A percentile compares a stretch with the other conserved stretches of the same genome.
Evolutionary conservation across 2,329 filamentous ascomycete genomes (phyloP).

Genomic region (Pezicula carpinea): DNA sequence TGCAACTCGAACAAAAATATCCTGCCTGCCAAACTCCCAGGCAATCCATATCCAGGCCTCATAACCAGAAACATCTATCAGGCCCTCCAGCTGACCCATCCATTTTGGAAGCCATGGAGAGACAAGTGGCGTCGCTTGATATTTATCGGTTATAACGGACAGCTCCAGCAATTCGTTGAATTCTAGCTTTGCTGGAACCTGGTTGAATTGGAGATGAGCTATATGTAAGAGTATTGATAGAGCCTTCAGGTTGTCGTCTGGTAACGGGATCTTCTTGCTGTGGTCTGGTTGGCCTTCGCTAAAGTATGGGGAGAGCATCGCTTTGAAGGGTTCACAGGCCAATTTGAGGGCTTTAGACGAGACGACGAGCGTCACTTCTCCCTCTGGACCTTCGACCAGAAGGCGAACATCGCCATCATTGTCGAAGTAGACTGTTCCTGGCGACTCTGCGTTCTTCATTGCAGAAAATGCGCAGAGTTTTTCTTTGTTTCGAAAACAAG

Average conservation of each 20-base stretch:
- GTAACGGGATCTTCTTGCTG: background rate
- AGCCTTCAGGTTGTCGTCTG: background rate
- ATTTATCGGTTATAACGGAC: background rate
- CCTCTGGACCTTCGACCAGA: background rate
- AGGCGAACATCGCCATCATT: background rate
- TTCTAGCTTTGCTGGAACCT: background rate
- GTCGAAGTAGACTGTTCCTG: background rate
- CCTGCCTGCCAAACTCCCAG: background rate
- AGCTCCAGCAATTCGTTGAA: background rate
- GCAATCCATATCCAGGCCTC: background rate
- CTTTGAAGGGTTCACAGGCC: background rate
- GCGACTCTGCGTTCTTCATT: background rate
- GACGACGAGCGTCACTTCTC: background rate
- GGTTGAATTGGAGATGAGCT: background rate
- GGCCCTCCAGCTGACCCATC: background rate
- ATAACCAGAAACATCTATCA: background rate
- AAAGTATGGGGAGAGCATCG: background rate
- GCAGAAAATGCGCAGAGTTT: no score
- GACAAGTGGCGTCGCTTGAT: background rate
- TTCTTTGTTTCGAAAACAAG: no score
- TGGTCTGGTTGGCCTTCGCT: background rate
- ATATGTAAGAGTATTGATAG: background rate
- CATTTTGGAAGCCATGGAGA: background rate
- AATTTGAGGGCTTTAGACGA: background rate
- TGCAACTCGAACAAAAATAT: background rate